Conservation (phyloP, 75 land plant species). For the Pinus taeda region DNA sequence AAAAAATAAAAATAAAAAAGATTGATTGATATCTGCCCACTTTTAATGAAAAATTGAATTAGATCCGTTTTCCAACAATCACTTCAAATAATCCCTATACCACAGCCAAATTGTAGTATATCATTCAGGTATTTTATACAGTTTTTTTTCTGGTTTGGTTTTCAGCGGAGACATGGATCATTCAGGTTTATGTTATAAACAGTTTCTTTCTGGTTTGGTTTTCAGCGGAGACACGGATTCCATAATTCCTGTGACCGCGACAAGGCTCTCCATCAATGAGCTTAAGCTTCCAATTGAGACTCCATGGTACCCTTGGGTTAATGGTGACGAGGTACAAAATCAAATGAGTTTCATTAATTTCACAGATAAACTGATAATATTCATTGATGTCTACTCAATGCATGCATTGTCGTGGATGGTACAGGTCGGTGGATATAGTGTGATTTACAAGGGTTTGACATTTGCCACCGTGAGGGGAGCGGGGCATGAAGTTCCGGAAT, state of each 20-base stretch:
- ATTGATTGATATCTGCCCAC: no score
- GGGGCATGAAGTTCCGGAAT: conserved; percentile 22
- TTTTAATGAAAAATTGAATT: neutral
- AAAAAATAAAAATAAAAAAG: no score
- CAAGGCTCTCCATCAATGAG: neutral
- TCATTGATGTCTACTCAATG: neutral
- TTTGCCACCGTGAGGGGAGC: conserved; percentile 43
- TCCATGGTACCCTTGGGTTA: neutral
- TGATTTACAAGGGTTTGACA: conserved; percentile 14
- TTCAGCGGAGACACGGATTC: neutral
- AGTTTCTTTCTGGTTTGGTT: no score
- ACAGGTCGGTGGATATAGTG: conserved; percentile 1
- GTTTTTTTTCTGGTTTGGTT: neutral
- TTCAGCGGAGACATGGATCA: no score
- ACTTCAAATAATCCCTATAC: no score
- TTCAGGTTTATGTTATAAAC: no score
- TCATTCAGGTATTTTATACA: no score
- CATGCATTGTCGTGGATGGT: no score
- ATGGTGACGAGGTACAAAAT: neutral
- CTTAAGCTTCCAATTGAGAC: neutral
- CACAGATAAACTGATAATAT: no score
- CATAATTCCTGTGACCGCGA: neutral
- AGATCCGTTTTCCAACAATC: no score
- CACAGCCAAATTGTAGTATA: no score
- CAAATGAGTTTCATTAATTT: no score